These are phyloP conservation scores for Jamesozyma hellenica DNA, from an alignment of 805 yeast genomes.

Conservation along the genomic window DNA sequence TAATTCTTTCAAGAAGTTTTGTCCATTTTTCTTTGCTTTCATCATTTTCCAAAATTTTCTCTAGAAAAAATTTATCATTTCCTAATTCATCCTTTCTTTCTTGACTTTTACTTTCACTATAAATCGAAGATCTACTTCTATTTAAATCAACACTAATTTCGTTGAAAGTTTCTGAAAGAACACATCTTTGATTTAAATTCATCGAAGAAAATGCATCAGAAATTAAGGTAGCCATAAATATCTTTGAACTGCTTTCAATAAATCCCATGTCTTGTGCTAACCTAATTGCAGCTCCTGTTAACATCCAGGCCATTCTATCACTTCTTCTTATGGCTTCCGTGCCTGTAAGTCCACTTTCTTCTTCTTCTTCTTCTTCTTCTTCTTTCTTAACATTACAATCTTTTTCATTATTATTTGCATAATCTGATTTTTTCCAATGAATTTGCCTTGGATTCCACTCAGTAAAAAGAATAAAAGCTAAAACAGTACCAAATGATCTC, in stretches of 20 bases:
- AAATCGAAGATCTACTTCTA: neutral
- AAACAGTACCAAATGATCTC: conserved; percentile 74
- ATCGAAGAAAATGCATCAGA: conserved; percentile 77
- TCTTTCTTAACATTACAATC: conserved; percentile 20
- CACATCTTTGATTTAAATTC: conserved; percentile 69
- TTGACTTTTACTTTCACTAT: conserved; percentile 26
- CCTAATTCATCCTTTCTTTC: conserved; percentile 27
- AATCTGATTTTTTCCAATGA: conserved; percentile 80
- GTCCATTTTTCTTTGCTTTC: conserved; percentile 20
- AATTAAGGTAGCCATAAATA: conserved; percentile 74
- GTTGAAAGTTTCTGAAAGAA: conserved; percentile 60
- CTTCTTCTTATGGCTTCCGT: conserved; percentile 77
- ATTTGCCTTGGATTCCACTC: conserved; percentile 96
- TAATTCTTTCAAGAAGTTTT: conserved; percentile 10
- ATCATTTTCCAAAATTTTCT: conserved; percentile 19
- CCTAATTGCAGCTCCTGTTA: conserved; percentile 77
- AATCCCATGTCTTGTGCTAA: conserved; percentile 80
- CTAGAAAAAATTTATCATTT: conserved; percentile 27
- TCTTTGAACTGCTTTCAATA: conserved; percentile 59
- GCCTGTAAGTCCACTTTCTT: conserved; percentile 62
- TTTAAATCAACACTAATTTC: conserved; percentile 40
- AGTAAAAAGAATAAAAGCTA: conserved; percentile 73
- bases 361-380: too few relatives aligned
- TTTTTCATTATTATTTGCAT: conserved; percentile 51
- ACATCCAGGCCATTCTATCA: conserved; percentile 90